Evolutionary conservation across 805 yeast species (phyloP), one percentile per base, ranked within the genome.

Genomic region (Kluyveromyces lactis): DNA sequence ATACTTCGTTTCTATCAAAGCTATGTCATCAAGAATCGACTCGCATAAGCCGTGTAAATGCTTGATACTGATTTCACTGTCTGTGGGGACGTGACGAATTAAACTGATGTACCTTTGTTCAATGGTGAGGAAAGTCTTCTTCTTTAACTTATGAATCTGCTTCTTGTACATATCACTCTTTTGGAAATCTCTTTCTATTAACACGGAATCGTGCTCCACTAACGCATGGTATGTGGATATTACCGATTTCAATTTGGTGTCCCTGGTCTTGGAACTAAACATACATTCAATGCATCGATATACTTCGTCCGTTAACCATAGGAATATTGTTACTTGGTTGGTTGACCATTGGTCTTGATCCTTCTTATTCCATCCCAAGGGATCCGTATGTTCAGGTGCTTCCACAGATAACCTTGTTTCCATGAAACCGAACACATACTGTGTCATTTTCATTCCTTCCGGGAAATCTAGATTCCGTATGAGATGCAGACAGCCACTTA

Each of bases 21-120:
- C 64, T 13, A 80, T 72, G 24, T 69, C 68, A 2, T 60, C 58
- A 7, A 77, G 66, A 16, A 84, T 68, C 28, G 56, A 51, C 34
- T 77, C 79, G 0, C 80, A 75, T 4, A 80, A 65, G 31, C 75
- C 71, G 33, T 74, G 66, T 2, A 82, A 67, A 57, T 81, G 81
- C 18, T 67, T 51, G 2, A 79, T 60, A 29, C 68, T 73, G 6
- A 81, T 55, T 0, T 77, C 64, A 30, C 67, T 64, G 51, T 73
- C 77, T 19, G 81, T 63, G 0, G 94, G 92, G n/a, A 83, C 62
- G 5, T 59, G 58, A 3, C 68, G 63, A 16, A 74, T 52, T 6
- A 71, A 44, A 2, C 62, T 56, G 26, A 68, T 65, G 42, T 74
- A 73, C 44, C 66, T 68, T 9, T 49, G 47, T 41, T 69, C 75